Evolutionary conservation across 768 basidiomycete genomes (phyloP), one percentile per base, ranked within the genome.

Genomic region (Cyclocybe aegerita): DNA sequence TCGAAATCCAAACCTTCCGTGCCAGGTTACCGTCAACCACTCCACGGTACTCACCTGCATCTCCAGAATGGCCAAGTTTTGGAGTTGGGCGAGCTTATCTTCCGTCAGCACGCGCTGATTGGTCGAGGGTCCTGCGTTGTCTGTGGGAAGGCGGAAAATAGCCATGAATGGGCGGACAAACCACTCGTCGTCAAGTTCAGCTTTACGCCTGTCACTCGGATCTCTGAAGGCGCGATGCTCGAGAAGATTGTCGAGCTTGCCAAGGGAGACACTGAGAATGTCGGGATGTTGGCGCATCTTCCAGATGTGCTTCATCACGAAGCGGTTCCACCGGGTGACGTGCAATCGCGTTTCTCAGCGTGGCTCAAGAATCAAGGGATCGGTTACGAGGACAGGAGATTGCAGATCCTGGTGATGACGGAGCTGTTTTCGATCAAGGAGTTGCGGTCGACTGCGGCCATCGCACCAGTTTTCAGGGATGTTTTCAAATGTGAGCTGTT

Each of bases 71-170:
- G 16, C 39, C 14, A 10, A 41, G 15, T 12, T 10, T 17, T 41
- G 14, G 11, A 12, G 9, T 17, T 41, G 9, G 15, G 11, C 39
- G 39, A 41, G 39, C 39, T 41, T 16, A 17, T 41, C 14, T 41
- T 41, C 23, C 11, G 9, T 41, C 39, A 41, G 23, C 52, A 54
- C 32, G 41, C 4, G 7, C 37, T 54, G 23, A 54, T 54, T 39
- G 52, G 52, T 31, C 48, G 49, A 8, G 48, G 52, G 10, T 50
- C 49, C 7, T 50, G 49, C 31, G 52, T 54, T 15, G 23, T 54
- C 7, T 39, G 42, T 12, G 52, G 49, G 7, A 33, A 50, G 29
- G 23, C 23, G 4, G 23, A 43, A 35, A 29, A 47, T 8, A 16
- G 14, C 12, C 11, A 15, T 23, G 33, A 34, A 15, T 47, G 36